These are phyloP conservation scores for Quercus lobata DNA, from an alignment of 331 rosid genomes.

Conservation along the genomic window DNA sequence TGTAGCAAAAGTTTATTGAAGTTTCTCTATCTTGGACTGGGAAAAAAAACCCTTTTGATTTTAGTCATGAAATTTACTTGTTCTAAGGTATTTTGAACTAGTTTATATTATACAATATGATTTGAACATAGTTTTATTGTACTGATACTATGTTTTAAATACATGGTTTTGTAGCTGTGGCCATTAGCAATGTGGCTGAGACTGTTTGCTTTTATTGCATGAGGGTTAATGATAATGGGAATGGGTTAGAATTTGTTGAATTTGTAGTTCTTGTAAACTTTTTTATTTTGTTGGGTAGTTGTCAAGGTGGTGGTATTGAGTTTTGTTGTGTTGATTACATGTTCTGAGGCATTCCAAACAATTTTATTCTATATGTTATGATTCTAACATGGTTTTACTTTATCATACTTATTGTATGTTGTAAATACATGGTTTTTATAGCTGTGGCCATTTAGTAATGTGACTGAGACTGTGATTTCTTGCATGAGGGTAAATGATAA, in stretches of 20 bases:
- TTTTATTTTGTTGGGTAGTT: not conserved
- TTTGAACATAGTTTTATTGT: not conserved
- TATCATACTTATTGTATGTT: not conserved
- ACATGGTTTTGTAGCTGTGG: not conserved
- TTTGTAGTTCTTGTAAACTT: not conserved
- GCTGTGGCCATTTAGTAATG: not conserved
- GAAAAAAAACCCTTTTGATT: not conserved
- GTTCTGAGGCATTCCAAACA: too few relatives aligned
- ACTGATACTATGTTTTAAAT: not conserved
- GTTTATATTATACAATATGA: not conserved
- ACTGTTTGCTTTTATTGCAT: not conserved
- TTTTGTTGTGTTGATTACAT: not conserved
- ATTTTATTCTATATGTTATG: not conserved
- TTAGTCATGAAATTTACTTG: not conserved
- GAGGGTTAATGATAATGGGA: not conserved
- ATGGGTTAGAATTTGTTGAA: not conserved
- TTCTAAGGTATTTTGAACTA: not conserved
- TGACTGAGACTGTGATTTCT: not conserved
- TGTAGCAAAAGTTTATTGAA: not conserved
- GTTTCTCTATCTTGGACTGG: not conserved
- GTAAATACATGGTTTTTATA: not conserved
- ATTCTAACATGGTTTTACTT: not conserved
- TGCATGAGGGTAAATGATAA: not conserved
- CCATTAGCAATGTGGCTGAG: not conserved
- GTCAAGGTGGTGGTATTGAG: not conserved